These are phyloP conservation scores for Trypanosoma lewisi DNA, from an alignment of 208 protist genomes.

Conservation along the genomic window DNA sequence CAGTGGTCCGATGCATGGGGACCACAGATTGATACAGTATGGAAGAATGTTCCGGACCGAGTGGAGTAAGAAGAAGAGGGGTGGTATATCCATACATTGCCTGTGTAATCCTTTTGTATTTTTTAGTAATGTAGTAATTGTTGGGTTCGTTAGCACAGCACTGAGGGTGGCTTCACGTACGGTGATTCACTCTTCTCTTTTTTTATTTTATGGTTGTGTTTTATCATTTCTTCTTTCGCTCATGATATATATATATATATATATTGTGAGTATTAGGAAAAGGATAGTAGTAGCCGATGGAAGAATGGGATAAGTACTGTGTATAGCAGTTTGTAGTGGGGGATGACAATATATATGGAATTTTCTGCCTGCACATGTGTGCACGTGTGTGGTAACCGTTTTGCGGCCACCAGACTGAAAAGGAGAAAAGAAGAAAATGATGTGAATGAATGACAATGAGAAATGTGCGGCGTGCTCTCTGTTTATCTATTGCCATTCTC, in stretches of 20 bases:
- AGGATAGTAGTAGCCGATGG: background rate
- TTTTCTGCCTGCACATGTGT: too few species aligned
- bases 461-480: too few species aligned
- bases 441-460: constrained; percentile 1
- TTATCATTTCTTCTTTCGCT: too few species aligned
- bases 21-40: constrained; percentile 74
- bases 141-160: background rate
- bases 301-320: background rate
- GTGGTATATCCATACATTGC: background rate
- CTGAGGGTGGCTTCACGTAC: background rate
- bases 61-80: constrained; percentile 40
- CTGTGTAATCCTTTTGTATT: constrained; percentile 17
- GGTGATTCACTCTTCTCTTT: constrained; percentile 17
- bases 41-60: constrained; percentile 72
- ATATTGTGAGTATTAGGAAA: background rate
- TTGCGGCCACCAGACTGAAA: too few species aligned
- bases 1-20: constrained; percentile 88
- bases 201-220: constrained; percentile 24
- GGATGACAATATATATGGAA: constrained; percentile 10
- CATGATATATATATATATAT: too few species aligned
- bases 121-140: constrained; percentile 5
- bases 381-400: too few species aligned
- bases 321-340: background rate
- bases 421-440: constrained; percentile 7
- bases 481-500: background rate